Base-by-base conservation (phyloP, 805 yeast species). In the Candida corydali region DNA sequence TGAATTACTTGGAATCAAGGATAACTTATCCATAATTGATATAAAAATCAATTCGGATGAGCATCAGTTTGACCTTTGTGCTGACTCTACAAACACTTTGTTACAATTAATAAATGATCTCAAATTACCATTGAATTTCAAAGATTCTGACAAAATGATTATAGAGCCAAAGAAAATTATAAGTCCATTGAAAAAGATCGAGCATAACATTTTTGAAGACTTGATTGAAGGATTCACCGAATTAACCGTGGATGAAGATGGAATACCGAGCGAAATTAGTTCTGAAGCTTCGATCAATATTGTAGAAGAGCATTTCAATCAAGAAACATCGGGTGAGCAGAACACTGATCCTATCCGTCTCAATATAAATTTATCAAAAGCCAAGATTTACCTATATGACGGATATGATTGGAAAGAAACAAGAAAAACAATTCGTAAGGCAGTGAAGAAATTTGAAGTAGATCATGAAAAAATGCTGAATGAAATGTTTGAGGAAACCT, bases 381-480 rank as follows among this genome's bases (percentile, higher is more conserved):
- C 66, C 0, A 52, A 49, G 1, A 49, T 83, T 2, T 74, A 68
- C 34, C 59, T 91, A 14, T 80, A 75, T 54, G 98, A 93, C 61
- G 99, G 99, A 0, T 93, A 81, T 52, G 98, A 93, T 49, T 88
- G 97, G 94, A 74, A 73, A 38, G 75, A 76, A 29, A 87, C 98
- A 0, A 70, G 95, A 39, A 68, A 66, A 17, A 68, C 80, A 0
- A 80, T 93, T 19, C 63, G 68, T 8, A 73, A 70, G n/a, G 83
- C 86, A 0, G 80, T 89, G 0, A 73, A 73, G 37, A 61, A 74
- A 8, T 74, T 86, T 6, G 87, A 82, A 45, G 63, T 57, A 5
- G 68, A 63, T 28, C 80, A 73, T 2, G 5, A 43, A 29, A 12
- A 38, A 14, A 32, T 23, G 4, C 43, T 42, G 11, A 45, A 37